Conservation (phyloP, 331 rosid genomes). For the Quercus tomentella region DNA sequence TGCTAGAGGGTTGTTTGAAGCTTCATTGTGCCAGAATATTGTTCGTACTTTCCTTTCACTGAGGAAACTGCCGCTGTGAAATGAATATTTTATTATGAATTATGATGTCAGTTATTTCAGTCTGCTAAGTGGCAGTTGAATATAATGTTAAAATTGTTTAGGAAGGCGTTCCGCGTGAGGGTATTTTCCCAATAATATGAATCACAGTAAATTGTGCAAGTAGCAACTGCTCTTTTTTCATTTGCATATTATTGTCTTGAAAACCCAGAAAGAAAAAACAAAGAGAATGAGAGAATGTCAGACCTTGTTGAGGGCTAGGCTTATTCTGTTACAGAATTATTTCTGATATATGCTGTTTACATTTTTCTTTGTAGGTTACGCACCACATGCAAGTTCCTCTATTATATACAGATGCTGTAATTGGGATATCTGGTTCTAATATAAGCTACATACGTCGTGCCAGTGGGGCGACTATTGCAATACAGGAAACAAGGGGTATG, state of each 20-base stretch:
- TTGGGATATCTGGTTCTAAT: constrained; percentile 58
- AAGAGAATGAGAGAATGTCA: neutral
- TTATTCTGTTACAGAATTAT: neutral
- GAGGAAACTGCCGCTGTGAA: neutral
- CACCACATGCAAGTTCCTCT: constrained; percentile 70
- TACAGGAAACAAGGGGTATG: constrained; percentile 63
- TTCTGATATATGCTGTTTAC: neutral
- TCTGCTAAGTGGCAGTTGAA: neutral
- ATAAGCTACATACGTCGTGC: constrained; percentile 62
- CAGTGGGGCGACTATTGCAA: constrained; percentile 60
- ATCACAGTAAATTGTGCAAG: neutral
- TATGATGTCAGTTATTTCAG: neutral
- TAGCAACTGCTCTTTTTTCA: neutral
- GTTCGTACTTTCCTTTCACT: neutral
- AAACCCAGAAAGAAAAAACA: neutral
- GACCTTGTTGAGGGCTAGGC: neutral
- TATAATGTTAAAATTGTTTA: neutral
- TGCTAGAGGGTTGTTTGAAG: neutral
- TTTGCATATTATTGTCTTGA: neutral
- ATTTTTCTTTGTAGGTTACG: constrained; percentile 36
- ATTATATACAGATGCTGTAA: constrained; percentile 56
- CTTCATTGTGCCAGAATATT: neutral
- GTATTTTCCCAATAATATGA: neutral
- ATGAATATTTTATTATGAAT: neutral
- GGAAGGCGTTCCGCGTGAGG: neutral